phyloP scores from a whole-genome alignment of 345 rosid species.

The Eucalyptus shirleyi region DNA sequence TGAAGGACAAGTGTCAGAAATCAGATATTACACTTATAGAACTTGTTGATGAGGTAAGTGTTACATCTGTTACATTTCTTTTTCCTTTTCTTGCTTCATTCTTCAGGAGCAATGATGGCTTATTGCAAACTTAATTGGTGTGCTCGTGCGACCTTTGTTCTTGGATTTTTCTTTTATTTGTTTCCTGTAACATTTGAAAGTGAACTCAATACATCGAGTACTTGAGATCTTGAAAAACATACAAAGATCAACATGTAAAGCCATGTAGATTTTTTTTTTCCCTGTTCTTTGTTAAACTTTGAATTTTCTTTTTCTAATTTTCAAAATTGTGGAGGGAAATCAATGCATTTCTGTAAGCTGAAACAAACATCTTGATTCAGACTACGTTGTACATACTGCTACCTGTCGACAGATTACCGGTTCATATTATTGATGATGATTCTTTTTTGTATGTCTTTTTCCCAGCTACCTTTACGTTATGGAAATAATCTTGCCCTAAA shows the following conservation, averaged over 20 bases:
- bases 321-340: background rate
- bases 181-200: background rate
- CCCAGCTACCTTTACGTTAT: background rate
- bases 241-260: background rate
- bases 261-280: background rate
- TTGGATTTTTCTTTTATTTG: background rate
- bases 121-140: background rate
- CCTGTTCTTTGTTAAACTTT: background rate
- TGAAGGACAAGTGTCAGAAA: slow-evolving; percentile 83
- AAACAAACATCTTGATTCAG: background rate
- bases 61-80: background rate
- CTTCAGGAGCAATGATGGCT: background rate
- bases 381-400: background rate
- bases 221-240: background rate
- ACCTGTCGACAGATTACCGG: background rate
- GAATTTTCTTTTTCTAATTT: background rate
- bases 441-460: background rate
- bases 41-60: slow-evolving; percentile 80
- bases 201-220: background rate
- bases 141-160: background rate
- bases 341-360: background rate
- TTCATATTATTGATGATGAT: background rate
- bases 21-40: slow-evolving; percentile 64
- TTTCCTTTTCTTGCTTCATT: background rate
- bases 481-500: background rate